Evolutionary conservation across 2,329 filamentous ascomycete species (phyloP).

Genomic region (Bipolaris gigantea): DNA sequence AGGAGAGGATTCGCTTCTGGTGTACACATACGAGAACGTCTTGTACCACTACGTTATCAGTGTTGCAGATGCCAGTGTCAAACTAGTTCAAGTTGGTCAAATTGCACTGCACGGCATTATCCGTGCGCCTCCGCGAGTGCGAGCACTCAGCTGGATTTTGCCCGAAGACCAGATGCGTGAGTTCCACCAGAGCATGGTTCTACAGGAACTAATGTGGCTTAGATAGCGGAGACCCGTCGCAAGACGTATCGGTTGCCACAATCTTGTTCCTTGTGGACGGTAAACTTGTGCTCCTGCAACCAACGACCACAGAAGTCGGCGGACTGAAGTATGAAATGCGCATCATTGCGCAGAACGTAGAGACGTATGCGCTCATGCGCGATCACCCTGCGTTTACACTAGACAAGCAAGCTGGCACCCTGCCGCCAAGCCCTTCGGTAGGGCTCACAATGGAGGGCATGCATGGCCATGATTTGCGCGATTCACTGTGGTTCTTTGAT

Average conservation of each 20-base stretch:
- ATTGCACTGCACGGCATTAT: conserved; percentile 98
- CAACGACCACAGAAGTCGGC: conserved; percentile 77
- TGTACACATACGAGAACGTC: conserved; percentile 96
- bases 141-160: conserved; percentile 92
- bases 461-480: conserved; percentile 64
- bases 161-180: conserved; percentile 82
- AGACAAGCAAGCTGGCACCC: conserved; percentile 51
- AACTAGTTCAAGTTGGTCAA: conserved; percentile 90
- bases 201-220: conserved; percentile 19
- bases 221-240: conserved; percentile 87
- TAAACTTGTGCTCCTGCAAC: conserved; percentile 89
- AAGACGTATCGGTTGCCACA: conserved; percentile 90
- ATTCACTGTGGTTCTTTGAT: conserved; percentile 95
- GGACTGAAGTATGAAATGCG: conserved; percentile 98
- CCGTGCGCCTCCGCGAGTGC: conserved; percentile 85
- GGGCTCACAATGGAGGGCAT: conserved; percentile 50
- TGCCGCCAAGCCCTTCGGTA: conserved; percentile 54
- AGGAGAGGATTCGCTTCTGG: conserved; percentile 89
- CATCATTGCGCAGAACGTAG: conserved; percentile 91
- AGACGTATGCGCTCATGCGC: conserved; percentile 90
- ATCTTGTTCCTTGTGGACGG: conserved; percentile 97
- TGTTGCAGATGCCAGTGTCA: conserved; percentile 69
- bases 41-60: conserved; percentile 92
- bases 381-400: conserved; percentile 67
- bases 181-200: conserved; percentile 24